phyloP scores from a whole-genome alignment of 768 basidiomycete species.

The Boletus huronensis region DNA sequence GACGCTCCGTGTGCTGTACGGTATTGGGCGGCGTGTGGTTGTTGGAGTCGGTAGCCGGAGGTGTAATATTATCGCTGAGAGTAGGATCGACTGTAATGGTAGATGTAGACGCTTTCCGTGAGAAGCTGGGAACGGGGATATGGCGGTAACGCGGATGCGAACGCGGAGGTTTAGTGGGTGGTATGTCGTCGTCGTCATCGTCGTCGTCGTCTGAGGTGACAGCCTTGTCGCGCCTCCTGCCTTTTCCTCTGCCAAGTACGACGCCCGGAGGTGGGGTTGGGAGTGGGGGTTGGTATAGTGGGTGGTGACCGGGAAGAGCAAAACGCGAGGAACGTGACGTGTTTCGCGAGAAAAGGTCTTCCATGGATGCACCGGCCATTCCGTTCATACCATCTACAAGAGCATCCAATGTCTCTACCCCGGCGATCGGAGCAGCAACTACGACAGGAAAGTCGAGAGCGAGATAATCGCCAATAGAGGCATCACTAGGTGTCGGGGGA shows the following conservation, averaged over 20 bases:
- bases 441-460: conserved; percentile 56
- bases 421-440: conserved; percentile 73
- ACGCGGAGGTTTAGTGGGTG: conserved; percentile 16
- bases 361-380: conserved; percentile 66
- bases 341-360: conserved; percentile 47
- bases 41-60: conserved; percentile 8
- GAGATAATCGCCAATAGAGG: conserved; percentile 15
- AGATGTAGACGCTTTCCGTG: conserved; percentile 28
- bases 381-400: conserved; percentile 90
- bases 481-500: conserved; percentile 65
- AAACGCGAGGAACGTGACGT: conserved; percentile 50
- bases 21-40: conserved; percentile 8
- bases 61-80: conserved; percentile 15
- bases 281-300: conserved; percentile 77
- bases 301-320: conserved; percentile 60
- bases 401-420: conserved; percentile 86
- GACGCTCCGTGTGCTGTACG: conserved; percentile 26
- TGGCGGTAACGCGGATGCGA: conserved; percentile 21
- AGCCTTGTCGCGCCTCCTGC: conserved; percentile 21
- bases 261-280: conserved; percentile 82
- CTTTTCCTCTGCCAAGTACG: conserved; percentile 53
- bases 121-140: conserved; percentile 16
- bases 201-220: conserved; percentile 56
- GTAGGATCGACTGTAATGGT: conserved; percentile 30
- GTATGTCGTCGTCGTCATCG: conserved; percentile 30